These are phyloP conservation scores for Oryza glumipatula DNA, from an alignment of 176 grass and related monocot species.

Conservation along the genomic window DNA sequence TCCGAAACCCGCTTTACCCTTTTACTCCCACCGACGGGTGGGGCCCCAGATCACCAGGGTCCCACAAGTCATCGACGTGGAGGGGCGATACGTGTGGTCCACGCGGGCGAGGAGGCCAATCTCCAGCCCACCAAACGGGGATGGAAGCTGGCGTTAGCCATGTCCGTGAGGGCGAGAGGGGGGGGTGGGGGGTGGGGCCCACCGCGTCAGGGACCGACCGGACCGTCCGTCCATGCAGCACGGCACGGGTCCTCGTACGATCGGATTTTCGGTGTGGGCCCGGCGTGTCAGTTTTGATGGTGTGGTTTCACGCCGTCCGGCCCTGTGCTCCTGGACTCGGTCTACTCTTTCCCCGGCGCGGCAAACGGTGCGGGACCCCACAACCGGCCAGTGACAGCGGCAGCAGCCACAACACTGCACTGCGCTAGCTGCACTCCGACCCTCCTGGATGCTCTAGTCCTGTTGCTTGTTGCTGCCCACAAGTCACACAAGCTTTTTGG, in stretches of 20 bases:
- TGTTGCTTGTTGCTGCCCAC: neutral
- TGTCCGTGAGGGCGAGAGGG: constrained; percentile 34
- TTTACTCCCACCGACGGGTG: neutral
- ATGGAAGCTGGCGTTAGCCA: neutral
- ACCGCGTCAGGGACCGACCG: constrained; percentile 14
- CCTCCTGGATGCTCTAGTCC: no score
- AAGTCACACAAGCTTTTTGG: neutral
- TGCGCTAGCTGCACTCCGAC: neutral
- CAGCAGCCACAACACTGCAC: no score
- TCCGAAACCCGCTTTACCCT: fast-evolving
- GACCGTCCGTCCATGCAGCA: neutral
- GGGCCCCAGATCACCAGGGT: fast-evolving
- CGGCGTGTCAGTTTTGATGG: neutral
- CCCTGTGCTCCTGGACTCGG: constrained; percentile 11
- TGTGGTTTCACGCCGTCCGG: neutral
- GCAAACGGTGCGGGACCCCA: neutral
- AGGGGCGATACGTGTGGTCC: neutral
- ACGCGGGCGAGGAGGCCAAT: constrained; percentile 12
- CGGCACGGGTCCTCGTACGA: constrained; percentile 48
- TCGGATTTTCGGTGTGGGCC: constrained; percentile 14
- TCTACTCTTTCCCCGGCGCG: neutral
- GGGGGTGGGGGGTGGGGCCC: neutral
- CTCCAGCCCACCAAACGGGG: constrained; percentile 20
- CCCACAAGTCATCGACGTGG: neutral
- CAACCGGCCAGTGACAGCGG: neutral